A percentile compares a stretch with the other conserved stretches of the same genome.
Conservation (phyloP, 768 basidiomycete species). For the Cantharellus anzutake region DNA sequence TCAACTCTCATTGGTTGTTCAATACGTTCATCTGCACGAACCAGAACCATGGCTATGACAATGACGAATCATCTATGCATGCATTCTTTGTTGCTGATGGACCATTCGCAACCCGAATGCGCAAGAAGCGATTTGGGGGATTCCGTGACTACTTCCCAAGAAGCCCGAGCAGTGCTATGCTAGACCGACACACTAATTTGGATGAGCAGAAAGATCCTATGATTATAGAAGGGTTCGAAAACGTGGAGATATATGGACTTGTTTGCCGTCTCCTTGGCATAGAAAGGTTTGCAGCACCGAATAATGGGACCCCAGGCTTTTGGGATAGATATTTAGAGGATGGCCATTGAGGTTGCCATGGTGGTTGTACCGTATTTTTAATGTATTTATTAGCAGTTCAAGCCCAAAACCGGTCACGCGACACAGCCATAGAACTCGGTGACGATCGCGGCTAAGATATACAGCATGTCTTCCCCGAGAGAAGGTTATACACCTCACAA, state of each 20-base stretch:
- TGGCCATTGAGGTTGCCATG: not conserved
- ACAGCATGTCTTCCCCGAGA: too few species aligned
- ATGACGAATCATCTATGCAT: slow-evolving; percentile 54
- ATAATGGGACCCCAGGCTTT: slow-evolving; percentile 64
- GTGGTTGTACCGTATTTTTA: too few species aligned
- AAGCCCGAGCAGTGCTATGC: slow-evolving; percentile 17
- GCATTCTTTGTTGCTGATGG: slow-evolving; percentile 88
- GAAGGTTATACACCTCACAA: too few species aligned
- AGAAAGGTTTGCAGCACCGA: slow-evolving; percentile 30
- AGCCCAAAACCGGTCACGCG: too few species aligned
- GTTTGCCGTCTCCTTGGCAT: slow-evolving; percentile 58
- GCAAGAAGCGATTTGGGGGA: slow-evolving; percentile 47
- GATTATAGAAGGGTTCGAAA: slow-evolving; percentile 67
- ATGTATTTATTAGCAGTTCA: too few species aligned
- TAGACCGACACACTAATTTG: slow-evolving; percentile 4
- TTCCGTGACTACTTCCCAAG: slow-evolving; percentile 7
- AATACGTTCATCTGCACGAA: not conserved
- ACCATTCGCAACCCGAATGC: slow-evolving; percentile 46
- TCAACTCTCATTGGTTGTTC: not conserved
- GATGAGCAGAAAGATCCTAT: slow-evolving; percentile 8
- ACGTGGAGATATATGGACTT: slow-evolving; percentile 73
- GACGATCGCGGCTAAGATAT: too few species aligned
- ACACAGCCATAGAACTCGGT: too few species aligned
- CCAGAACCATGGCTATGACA: slow-evolving; percentile 85
- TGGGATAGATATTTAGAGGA: slow-evolving; percentile 58